These are phyloP conservation scores for Xylaria sp. DNA, from an alignment of 2,329 filamentous ascomycete species.

Conservation along the genomic window DNA sequence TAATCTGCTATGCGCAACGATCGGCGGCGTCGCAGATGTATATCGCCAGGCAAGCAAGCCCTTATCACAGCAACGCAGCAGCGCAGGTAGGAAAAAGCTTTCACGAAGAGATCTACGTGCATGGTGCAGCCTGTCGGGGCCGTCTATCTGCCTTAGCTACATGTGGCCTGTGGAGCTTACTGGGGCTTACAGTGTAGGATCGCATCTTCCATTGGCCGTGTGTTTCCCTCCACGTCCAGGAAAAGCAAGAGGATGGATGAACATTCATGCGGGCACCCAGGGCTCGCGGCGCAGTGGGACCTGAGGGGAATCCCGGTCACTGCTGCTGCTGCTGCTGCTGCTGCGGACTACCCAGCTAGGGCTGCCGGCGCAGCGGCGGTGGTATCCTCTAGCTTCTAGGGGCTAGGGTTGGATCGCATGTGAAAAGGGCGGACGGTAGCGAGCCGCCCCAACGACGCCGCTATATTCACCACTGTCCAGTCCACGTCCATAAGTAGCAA, in stretches of 20 bases:
- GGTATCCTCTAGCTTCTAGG: background rate
- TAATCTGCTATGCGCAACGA: too few relatives aligned
- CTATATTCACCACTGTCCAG: background rate
- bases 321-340: too few relatives aligned
- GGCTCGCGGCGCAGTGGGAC: background rate
- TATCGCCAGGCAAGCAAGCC: too few relatives aligned
- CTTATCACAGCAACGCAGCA: too few relatives aligned
- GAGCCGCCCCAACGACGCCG: background rate
- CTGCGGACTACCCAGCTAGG: too few relatives aligned
- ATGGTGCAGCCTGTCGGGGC: too few relatives aligned
- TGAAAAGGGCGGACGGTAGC: background rate
- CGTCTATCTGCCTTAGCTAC: too few relatives aligned
- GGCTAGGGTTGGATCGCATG: background rate
- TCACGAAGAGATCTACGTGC: too few relatives aligned
- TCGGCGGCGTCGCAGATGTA: too few relatives aligned
- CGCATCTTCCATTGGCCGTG: slow-evolving; percentile 6
- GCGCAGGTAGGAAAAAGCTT: too few relatives aligned
- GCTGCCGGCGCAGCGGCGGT: background rate
- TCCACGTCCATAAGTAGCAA: background rate
- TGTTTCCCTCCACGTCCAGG: background rate
- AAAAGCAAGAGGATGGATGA: slow-evolving; percentile 6
- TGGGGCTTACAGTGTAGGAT: too few relatives aligned
- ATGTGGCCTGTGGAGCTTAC: too few relatives aligned
- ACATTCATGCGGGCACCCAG: background rate
- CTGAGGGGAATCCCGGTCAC: background rate